Evolutionary conservation across 768 basidiomycete genomes (phyloP), one percentile per base, ranked within the genome.

Genomic region (Mycena vitilis): DNA sequence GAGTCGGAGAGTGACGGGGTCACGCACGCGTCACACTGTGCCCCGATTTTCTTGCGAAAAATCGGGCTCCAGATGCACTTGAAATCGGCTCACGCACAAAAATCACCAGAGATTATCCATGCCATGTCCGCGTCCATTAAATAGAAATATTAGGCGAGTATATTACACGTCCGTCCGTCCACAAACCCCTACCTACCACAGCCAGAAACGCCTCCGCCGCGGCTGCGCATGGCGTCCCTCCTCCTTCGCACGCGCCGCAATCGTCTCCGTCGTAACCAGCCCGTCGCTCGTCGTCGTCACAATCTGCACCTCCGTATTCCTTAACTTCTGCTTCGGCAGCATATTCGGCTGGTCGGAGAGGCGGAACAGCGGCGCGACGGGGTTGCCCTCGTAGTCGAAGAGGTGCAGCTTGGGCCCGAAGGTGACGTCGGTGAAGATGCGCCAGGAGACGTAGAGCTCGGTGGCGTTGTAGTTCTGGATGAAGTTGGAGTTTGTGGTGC

Each of bases 401-500:
- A 93, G 71, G 65, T 88, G 86, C 2, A 94, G 81, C 56, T 86
- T 85, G 71, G 84, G 84, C 15, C 85, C 87, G 9, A 79, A 78
- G 18, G 70, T 74, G 0, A 81, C 66, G 68, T 93, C 91, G 68
- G 81, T 76, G 74, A 81, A 85, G 74, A 93, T 90, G 30, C 76
- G 80, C 89, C 89, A 93, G 5, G 51, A 54, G 37, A 47, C 10
- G 75, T 82, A 86, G 44, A 87, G 74, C 72, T 89, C 88, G 37
- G 86, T 87, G 60, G 83, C 77, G 78, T 91, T 88, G 84, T 91
- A 94, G 56, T 79, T 78, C 69, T 91, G 86, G 74, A 93, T 84
- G 74, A 92, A 86, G 74, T 90, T 90, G 30, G 91, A 89, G 22
- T 82, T 79, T 20, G 90, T 16, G 1, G 87, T 86, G 75, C 93